Conservation (phyloP, 139 green algal species). For the Tetradesmus obliquus region DNA sequence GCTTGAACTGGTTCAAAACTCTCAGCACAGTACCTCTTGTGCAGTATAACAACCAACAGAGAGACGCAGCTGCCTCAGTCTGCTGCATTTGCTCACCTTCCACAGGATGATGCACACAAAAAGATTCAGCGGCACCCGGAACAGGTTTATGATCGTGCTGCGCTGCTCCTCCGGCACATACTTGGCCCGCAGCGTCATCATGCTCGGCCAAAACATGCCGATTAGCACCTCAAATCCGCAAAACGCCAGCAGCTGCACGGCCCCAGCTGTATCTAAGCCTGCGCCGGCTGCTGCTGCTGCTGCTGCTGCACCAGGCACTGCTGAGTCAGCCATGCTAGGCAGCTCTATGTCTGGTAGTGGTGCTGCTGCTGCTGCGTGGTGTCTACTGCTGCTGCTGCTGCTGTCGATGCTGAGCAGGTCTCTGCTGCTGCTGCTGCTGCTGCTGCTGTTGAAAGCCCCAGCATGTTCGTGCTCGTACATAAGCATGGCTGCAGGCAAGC, state of each 20-base stretch:
- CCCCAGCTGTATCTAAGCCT: conserved; percentile 61
- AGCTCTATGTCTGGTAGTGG: not conserved
- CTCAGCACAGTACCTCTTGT: not conserved
- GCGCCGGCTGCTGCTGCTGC: not conserved
- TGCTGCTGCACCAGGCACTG: not conserved
- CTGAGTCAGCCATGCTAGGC: not conserved
- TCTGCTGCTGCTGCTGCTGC: no score
- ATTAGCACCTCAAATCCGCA: conserved; percentile 91
- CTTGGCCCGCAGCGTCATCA: conserved; percentile 95
- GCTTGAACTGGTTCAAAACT: not conserved
- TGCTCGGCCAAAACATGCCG: conserved; percentile 96
- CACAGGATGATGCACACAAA: conserved; percentile 96
- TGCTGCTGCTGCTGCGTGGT: conserved; percentile 32
- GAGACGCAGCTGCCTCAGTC: no score
- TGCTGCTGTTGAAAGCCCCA: not conserved
- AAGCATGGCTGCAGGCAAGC: not conserved
- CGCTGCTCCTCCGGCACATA: conserved; percentile 96
- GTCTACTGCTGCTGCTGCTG: not conserved
- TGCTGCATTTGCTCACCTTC: no score
- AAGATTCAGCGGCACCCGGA: conserved; percentile 97
- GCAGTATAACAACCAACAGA: no score
- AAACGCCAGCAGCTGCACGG: conserved; percentile 92
- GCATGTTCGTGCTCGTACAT: not conserved
- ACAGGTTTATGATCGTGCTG: conserved; percentile 98
- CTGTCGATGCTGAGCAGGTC: not conserved